Evolutionary conservation across 2,329 filamentous ascomycete species (phyloP).

Genomic region (Colletotrichum theobromicola): DNA sequence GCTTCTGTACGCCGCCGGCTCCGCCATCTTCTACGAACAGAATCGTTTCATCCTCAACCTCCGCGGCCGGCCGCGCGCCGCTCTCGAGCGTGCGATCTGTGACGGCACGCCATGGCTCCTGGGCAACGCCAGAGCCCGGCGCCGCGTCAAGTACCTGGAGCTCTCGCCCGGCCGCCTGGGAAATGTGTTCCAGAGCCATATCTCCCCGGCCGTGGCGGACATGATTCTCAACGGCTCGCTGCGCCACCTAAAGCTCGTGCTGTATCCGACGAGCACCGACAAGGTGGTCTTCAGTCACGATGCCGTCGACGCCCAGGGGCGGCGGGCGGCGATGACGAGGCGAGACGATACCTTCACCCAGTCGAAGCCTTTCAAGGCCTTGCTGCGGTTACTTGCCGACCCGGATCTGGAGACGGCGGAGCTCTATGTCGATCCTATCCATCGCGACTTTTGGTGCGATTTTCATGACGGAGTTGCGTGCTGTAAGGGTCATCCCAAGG

Average conservation of each 20-base stretch:
- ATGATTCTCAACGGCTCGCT: slow-evolving; percentile 30
- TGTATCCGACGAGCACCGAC: slow-evolving; percentile 18
- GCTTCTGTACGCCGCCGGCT: slow-evolving; percentile 26
- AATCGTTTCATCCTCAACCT: slow-evolving; percentile 31
- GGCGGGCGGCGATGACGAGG: slow-evolving; percentile 3
- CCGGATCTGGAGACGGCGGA: slow-evolving; percentile 47
- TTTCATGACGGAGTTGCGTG: slow-evolving; percentile 38
- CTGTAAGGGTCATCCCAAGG: background rate
- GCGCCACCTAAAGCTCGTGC: slow-evolving; percentile 25
- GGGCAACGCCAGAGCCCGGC: slow-evolving; percentile 15
- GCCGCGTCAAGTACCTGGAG: slow-evolving; percentile 24
- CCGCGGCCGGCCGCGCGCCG: background rate
- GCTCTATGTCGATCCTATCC: slow-evolving; percentile 40
- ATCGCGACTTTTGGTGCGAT: slow-evolving; percentile 44
- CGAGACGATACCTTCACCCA: slow-evolving; percentile 15
- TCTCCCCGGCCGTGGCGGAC: slow-evolving; percentile 26
- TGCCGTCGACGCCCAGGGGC: slow-evolving; percentile 10
- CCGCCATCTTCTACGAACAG: slow-evolving; percentile 29
- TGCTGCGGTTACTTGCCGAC: slow-evolving; percentile 48
- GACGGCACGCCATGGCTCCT: slow-evolving; percentile 14
- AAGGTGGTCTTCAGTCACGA: background rate
- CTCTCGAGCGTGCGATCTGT: slow-evolving; percentile 9
- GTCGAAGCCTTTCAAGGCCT: slow-evolving; percentile 26
- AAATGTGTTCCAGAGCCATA: slow-evolving; percentile 15
- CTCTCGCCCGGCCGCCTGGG: slow-evolving; percentile 26